Evolutionary conservation across 805 yeast genomes (phyloP).

Genomic region (Saturnispora sekii): DNA sequence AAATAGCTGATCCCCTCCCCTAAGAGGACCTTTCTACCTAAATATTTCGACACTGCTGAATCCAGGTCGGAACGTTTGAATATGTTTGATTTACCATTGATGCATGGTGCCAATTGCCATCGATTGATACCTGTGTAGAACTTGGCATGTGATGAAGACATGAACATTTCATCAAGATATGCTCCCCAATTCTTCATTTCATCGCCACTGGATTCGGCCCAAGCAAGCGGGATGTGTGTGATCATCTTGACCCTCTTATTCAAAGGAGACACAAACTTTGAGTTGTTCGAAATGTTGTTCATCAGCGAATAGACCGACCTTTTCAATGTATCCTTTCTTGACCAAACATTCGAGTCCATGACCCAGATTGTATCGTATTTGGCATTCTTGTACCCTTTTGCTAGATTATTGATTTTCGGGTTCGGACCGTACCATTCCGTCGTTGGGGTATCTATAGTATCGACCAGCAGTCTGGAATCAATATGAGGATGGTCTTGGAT

Average conservation of each 20-base stretch:
- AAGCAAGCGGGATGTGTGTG: conserved; percentile 73
- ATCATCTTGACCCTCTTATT: conserved; percentile 49
- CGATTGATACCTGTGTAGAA: conserved; percentile 74
- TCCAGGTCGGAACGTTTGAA: conserved; percentile 63
- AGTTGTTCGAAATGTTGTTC: conserved; percentile 45
- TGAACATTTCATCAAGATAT: conserved; percentile 73
- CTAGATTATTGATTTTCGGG: conserved; percentile 79
- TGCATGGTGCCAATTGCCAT: conserved; percentile 74
- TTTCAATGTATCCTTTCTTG: conserved; percentile 48
- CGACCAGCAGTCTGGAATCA: conserved; percentile 51
- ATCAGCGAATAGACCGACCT: conserved; percentile 50
- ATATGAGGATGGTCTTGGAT: conserved; percentile 44
- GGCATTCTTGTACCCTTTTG: conserved; percentile 68
- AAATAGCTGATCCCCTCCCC: conserved; percentile 56
- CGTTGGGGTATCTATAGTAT: conserved; percentile 23
- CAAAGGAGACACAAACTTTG: conserved; percentile 14
- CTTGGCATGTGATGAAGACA: conserved; percentile 75
- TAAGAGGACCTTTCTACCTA: conserved; percentile 18
- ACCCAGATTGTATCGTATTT: conserved; percentile 73
- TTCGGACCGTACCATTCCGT: conserved; percentile 64
- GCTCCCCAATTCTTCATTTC: conserved; percentile 41
- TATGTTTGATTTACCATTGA: conserved; percentile 80
- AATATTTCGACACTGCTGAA: conserved; percentile 37
- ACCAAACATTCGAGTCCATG: conserved; percentile 80
- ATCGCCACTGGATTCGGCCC: conserved; percentile 12